Conservation (phyloP, 1,284 basidiomycete species). For the Naganishia cerealis region DNA sequence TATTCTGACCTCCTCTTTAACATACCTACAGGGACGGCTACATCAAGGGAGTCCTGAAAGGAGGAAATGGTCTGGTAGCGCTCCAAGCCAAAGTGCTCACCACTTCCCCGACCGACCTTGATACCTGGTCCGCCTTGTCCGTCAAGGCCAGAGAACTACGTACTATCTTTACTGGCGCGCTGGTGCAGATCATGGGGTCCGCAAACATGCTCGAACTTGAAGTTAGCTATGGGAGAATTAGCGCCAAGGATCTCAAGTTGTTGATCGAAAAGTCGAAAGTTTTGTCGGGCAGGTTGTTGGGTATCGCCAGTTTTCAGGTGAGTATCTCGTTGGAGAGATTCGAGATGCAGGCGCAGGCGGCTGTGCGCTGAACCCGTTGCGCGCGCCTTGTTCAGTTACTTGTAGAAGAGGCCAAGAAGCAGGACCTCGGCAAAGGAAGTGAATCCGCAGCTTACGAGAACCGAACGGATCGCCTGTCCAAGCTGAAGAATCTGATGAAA, state of each 20-base stretch:
- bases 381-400: background rate
- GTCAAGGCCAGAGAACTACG: constrained; percentile 37
- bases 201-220: constrained; percentile 54
- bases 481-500: constrained; percentile 35
- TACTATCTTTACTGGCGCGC: constrained; percentile 33
- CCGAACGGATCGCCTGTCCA: background rate
- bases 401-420: constrained; percentile 9
- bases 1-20: background rate
- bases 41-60: constrained; percentile 43
- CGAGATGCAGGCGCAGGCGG: background rate
- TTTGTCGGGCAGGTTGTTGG: constrained; percentile 43
- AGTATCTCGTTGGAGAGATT: constrained; percentile 6
- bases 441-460: constrained; percentile 4
- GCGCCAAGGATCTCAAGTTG: constrained; percentile 50
- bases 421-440: background rate
- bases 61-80: constrained; percentile 44
- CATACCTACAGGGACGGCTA: constrained; percentile 37
- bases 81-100: constrained; percentile 49
- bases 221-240: constrained; percentile 53
- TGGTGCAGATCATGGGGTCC: constrained; percentile 42
- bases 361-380: background rate
- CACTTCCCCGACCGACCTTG: constrained; percentile 39
- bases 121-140: constrained; percentile 43
- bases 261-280: constrained; percentile 47
- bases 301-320: constrained; percentile 45